Evolutionary conservation across 2,329 filamentous ascomycete species (phyloP).

Genomic region (Chaetomium sp.): DNA sequence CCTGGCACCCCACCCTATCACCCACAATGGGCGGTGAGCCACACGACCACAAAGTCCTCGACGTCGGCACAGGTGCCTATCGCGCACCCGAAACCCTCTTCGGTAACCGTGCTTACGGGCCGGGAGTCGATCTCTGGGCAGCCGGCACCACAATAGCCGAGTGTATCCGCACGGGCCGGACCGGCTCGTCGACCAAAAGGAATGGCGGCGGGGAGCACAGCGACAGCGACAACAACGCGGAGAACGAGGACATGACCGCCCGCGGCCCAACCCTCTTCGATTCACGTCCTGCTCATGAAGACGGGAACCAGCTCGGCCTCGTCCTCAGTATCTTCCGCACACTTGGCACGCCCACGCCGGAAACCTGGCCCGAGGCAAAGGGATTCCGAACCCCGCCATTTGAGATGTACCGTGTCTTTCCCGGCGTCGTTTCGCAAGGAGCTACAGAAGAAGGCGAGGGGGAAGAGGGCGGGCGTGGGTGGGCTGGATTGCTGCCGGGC

Average conservation of each 20-base stretch:
- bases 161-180: constrained; percentile 37
- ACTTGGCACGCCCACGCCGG: constrained; percentile 74
- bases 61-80: constrained; percentile 90
- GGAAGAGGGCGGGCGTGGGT: constrained; percentile 64
- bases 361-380: constrained; percentile 75
- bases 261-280: constrained; percentile 64
- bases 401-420: constrained; percentile 78
- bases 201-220: too few species aligned
- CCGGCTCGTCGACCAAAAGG: too few species aligned
- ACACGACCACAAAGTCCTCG: constrained; percentile 66
- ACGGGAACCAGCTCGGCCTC: constrained; percentile 85
- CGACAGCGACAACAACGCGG: too few species aligned
- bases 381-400: constrained; percentile 70
- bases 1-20: constrained; percentile 64
- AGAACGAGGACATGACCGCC: too few species aligned
- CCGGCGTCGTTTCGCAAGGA: constrained; percentile 37
- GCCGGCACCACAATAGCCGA: constrained; percentile 80
- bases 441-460: constrained; percentile 32
- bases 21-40: constrained; percentile 49
- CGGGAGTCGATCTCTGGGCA: constrained; percentile 81
- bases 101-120: constrained; percentile 66
- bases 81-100: constrained; percentile 87
- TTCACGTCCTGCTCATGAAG: constrained; percentile 62
- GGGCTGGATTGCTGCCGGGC: constrained; percentile 32
- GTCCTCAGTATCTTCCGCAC: constrained; percentile 91